These are phyloP conservation scores for Petunia axillaris DNA, from an alignment of 257 asterid genomes.

Conservation along the genomic window DNA sequence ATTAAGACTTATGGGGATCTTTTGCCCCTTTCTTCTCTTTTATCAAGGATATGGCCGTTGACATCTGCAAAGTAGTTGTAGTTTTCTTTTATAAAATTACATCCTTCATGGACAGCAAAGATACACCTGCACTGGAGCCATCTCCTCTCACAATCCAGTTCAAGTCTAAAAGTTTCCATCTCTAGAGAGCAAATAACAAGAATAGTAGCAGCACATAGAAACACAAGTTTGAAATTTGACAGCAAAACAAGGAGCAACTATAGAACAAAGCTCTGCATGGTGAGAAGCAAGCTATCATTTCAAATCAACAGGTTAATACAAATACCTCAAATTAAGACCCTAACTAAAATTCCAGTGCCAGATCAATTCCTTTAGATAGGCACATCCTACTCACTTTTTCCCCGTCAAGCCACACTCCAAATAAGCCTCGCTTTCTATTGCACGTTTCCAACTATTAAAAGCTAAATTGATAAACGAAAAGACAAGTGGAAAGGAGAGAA, in stretches of 20 bases:
- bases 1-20: no score
- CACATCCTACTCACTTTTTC: neutral
- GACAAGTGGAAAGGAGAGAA: neutral
- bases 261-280: neutral
- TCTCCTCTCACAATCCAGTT: neutral
- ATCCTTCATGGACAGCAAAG: neutral
- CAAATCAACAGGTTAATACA: neutral
- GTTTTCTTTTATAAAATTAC: no score
- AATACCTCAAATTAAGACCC: neutral
- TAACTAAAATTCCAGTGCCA: neutral
- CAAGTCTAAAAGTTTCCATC: neutral
- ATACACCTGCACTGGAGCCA: no score
- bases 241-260: neutral
- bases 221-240: neutral
- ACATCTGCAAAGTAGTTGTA: neutral
- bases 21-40: no score
- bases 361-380: neutral
- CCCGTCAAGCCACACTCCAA: no score
- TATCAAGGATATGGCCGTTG: neutral
- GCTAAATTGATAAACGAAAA: neutral
- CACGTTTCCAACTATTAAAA: no score
- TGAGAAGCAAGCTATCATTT: neutral
- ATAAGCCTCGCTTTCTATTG: no score
- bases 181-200: neutral
- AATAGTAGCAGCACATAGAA: neutral